These are phyloP conservation scores for Colletotrichum sublineola DNA, from an alignment of 2,329 filamentous ascomycete species.

Conservation along the genomic window DNA sequence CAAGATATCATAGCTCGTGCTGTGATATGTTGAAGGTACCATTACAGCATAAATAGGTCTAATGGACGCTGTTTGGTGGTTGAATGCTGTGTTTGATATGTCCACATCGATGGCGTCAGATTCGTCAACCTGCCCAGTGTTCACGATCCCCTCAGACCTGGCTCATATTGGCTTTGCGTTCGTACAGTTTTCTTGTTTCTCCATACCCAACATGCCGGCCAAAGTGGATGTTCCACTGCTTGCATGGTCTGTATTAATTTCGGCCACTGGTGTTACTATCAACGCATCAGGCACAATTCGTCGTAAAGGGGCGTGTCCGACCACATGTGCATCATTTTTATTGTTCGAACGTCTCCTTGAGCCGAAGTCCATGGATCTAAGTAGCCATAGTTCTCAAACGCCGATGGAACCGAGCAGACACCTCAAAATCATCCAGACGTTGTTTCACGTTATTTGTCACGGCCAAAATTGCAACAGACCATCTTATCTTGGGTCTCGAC, in stretches of 20 bases:
- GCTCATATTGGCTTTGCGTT: background rate
- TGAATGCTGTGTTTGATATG: background rate
- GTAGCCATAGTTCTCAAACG: background rate
- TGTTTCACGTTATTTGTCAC: background rate
- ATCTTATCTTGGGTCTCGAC: too few species aligned
- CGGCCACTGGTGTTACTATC: too few species aligned
- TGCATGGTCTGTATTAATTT: background rate
- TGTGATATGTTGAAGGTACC: background rate
- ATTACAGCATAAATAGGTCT: background rate
- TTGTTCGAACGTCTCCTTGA: background rate
- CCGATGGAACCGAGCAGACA: background rate
- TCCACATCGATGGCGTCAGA: too few species aligned
- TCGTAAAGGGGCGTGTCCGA: background rate
- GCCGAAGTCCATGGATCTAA: background rate
- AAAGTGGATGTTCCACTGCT: background rate
- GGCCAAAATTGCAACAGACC: background rate
- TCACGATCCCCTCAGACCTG: background rate
- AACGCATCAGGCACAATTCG: background rate
- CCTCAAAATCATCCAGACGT: background rate
- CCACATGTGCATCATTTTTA: background rate
- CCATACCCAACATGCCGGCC: background rate
- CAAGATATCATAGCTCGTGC: background rate
- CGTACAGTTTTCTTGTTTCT: background rate
- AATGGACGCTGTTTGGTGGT: background rate
- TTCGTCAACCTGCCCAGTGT: background rate